Evolutionary conservation across 1,139 yeast genomes (phyloP), one percentile per base, ranked within the genome.

Genomic region (Kazachstania sp.): DNA sequence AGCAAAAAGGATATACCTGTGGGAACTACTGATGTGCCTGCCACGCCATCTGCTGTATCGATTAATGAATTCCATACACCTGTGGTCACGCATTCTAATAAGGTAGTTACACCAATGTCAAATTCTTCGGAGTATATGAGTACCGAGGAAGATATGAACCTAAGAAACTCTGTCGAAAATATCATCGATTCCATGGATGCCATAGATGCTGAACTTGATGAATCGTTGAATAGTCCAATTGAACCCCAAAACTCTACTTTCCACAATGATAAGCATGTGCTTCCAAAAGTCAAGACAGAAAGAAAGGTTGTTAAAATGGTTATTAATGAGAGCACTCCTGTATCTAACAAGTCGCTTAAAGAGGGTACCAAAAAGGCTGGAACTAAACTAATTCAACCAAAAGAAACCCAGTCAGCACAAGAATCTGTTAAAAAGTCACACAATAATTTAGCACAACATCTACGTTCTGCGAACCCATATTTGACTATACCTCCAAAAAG

Each of bases 391-490:
- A 8, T 3, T 11, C 9, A 26, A 9, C 11, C 3, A 12, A n/a
- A 2, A 7, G 15, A 26, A 26, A 23, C 12, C n/a, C 11, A 4
- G 13, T 6, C n/a, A 9, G 9, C 8, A 4, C 18, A 3, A 18
- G 38, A 40, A 28, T 37, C 28, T 23, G 32, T 23, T 12, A 39
- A 30, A 15, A 29, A 35, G n/a, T 18, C 28, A 13, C 36, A 29
- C 13, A 47, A 41, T 26, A 47, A 50, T 28, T 51, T 59, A 53
- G 61, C 63, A 11, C 55, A 54, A 35, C 53, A 55, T 46, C 26
- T 58, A 31, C 50, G 60, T 20, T 52, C 59, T 9, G 55, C 57
- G 8, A 58, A 55, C 39, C 54, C 57, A 8, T 57, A 56, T 40
- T 46, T 58, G 20, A 44, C 51, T 18, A 37, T 34, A 29, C 38